Percentiles rank a stretch among this genome's conserved stretches.
Conservation (phyloP, 768 basidiomycete species). For the Tulasnella sp. region DNA sequence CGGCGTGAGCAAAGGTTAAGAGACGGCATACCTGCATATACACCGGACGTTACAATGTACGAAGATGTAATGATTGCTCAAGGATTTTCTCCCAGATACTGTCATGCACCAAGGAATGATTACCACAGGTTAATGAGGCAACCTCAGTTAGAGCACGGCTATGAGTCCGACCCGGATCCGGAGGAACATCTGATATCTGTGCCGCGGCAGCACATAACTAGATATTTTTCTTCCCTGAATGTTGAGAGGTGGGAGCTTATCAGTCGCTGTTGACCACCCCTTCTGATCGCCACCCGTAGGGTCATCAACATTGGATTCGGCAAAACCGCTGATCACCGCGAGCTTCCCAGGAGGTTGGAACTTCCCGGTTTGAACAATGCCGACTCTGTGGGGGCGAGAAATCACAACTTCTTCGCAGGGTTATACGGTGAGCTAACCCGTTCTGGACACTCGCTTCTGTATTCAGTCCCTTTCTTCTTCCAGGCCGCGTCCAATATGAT, state of each 20-base stretch:
- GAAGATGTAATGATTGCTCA: conserved; percentile 29
- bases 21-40: background rate
- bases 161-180: background rate
- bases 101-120: conserved; percentile 23
- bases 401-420: conserved; percentile 3
- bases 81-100: conserved; percentile 29
- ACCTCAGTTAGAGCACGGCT: no score
- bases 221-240: conserved; percentile 1
- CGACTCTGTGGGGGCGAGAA: background rate
- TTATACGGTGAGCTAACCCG: background rate
- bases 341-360: background rate
- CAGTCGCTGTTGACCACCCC: background rate
- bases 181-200: no score
- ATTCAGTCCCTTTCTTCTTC: background rate
- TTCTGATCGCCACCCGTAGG: no score
- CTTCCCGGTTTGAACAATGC: conserved; percentile 8
- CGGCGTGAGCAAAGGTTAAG: conserved; percentile 23
- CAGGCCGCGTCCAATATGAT: conserved; percentile 9
- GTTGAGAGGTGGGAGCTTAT: background rate
- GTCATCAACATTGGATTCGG: conserved; percentile 7
- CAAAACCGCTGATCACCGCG: conserved; percentile 2
- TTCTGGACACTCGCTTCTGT: background rate
- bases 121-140: no score
- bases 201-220: conserved; percentile 11
- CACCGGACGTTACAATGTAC: background rate